phyloP scores from a whole-genome alignment of 129 eudicot species.

The Rutidosis leptorrhynchoides region DNA sequence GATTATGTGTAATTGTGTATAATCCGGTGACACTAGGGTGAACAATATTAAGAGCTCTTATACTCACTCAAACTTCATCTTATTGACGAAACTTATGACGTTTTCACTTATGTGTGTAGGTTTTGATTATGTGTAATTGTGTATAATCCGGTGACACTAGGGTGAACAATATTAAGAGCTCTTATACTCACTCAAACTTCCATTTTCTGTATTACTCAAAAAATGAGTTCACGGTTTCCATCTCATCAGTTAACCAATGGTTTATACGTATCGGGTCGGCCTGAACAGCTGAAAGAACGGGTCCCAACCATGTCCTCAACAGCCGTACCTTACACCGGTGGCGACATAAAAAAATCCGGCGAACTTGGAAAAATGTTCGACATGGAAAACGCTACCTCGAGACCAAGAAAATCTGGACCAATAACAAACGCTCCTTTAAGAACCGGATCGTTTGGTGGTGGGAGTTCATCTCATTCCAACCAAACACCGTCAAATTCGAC shows the following conservation, averaged over 20 bases:
- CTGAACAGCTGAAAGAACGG: conserved; percentile 87
- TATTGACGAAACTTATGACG: conserved; percentile 3
- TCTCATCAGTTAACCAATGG: conserved; percentile 83
- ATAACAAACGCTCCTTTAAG: conserved; percentile 56
- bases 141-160: conserved; percentile 16
- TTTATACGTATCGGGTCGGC: conserved; percentile 80
- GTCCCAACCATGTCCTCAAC: conserved; percentile 80
- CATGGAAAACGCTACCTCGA: conserved; percentile 54
- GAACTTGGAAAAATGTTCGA: conserved; percentile 93
- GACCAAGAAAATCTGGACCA: conserved; percentile 76
- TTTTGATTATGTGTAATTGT: conserved; percentile 34
- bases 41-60: too few species aligned
- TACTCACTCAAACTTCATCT: too few species aligned
- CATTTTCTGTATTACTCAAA: conserved; percentile 16
- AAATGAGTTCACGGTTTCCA: conserved; percentile 83
- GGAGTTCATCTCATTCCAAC: conserved; percentile 48
- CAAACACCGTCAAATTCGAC: conserved; percentile 49
- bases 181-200: conserved; percentile 3
- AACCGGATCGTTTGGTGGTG: conserved; percentile 78
- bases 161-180: conserved; percentile 13
- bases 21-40: conserved; percentile 18
- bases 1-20: conserved; percentile 28
- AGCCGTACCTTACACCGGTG: conserved; percentile 81
- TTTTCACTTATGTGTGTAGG: conserved; percentile 19
- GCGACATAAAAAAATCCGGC: conserved; percentile 80